Evolutionary conservation across 164 flowering plant genomes (phyloP), one percentile per base, ranked within the genome.

Genomic region (Houttuynia cordata): DNA sequence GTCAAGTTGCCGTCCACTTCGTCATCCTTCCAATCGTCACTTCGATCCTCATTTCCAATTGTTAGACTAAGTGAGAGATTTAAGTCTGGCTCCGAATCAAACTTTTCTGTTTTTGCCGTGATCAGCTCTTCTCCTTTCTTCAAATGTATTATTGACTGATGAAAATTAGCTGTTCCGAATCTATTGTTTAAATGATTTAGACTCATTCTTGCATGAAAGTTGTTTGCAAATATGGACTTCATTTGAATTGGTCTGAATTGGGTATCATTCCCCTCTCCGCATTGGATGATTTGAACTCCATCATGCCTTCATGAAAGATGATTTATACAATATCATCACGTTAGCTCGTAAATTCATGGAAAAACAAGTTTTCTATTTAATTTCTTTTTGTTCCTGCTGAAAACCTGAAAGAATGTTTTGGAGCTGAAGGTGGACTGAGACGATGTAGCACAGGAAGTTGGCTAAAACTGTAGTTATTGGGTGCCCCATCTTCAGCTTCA

Each of bases 391-490:
- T 45, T 45, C 13, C 17, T 45, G 2, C 12, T 12, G 52, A 45
- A 41, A 58, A 83, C 88, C 84, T 67, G 72, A 74, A 74, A 65
- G 22, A 12, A 67, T 42, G 76, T 67, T 64, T 54, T 61, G 45
- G 72, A 56, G 34, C 78, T 71, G 49, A 45, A 45, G 13, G 49
- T 50, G 66, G 78, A 61, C 74, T 70, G 45, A 61, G 70, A 20
- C 69, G 72, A 62, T 81, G 88, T 18, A 83, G 65, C 74, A 79
- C 72, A 14, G 82, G 83, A 30, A 83, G 81, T 23, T 79, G 81
- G 68, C 80, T 78, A 52, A 75, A 72, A 67, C 72, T 79, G 74
- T 67, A 77, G 49, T 75, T 74, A 64, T 76, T 71, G 47, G 57
- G 76, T 68, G 18, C 57, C n/a, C 78, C 78, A n/a, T 66, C 75